Evolutionary conservation across 306 rosid species (phyloP).

Genomic region (Canavalia gladiata): DNA sequence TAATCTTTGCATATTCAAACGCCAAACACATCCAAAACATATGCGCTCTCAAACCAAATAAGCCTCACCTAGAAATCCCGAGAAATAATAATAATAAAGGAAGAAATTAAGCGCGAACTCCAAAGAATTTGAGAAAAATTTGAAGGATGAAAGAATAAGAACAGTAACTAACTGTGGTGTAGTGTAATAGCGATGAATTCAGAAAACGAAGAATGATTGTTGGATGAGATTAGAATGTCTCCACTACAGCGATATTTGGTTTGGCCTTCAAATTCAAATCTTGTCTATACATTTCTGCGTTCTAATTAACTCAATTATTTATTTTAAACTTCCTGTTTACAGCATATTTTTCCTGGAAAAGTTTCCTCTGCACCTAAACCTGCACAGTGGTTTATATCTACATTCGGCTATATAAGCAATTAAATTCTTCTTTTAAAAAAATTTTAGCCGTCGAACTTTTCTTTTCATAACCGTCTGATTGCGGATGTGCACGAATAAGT

Average conservation of each 20-base stretch:
- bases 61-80: background rate
- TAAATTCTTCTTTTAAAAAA: no score
- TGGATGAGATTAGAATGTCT: background rate
- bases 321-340: no score
- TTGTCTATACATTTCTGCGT: background rate
- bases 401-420: no score
- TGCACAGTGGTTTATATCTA: no score
- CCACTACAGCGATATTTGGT: background rate
- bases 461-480: no score
- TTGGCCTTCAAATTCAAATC: conserved; percentile 5
- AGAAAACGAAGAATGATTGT: background rate
- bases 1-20: background rate
- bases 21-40: background rate
- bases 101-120: background rate
- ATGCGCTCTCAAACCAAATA: background rate
- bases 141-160: background rate
- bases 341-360: no score
- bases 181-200: background rate
- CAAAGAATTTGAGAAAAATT: no score
- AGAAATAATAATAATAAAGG: background rate
- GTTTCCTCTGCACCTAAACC: no score
- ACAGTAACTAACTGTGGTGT: background rate
- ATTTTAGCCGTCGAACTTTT: no score
- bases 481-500: no score
- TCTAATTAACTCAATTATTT: background rate